phyloP scores from a whole-genome alignment of 2,329 filamentous ascomycete genomes.

The Elsinoe perseae region DNA sequence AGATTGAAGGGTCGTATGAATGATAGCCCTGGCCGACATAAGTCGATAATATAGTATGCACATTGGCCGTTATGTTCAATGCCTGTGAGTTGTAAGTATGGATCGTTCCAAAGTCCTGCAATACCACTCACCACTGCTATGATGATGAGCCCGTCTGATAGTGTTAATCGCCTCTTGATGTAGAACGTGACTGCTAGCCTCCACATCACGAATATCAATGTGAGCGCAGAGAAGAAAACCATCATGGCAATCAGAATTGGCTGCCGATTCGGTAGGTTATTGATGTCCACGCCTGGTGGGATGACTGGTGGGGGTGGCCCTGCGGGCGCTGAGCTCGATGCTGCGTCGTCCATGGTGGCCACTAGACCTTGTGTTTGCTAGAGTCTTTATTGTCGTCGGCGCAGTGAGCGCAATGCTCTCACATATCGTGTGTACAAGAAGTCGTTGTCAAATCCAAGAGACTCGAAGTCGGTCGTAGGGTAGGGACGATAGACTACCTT shows the following conservation, averaged over 20 bases:
- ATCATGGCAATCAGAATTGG: slow-evolving; percentile 1
- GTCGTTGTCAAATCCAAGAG: background rate
- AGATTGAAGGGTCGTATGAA: slow-evolving; percentile 15
- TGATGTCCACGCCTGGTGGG: slow-evolving; percentile 9
- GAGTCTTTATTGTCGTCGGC: background rate
- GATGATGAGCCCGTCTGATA: slow-evolving; percentile 17
- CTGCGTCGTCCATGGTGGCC: background rate
- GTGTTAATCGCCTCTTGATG: slow-evolving; percentile 12
- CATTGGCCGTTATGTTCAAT: slow-evolving; percentile 15
- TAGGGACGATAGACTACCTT: background rate
- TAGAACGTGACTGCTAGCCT: slow-evolving; percentile 15
- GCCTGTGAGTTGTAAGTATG: slow-evolving; percentile 6
- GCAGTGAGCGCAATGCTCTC: background rate
- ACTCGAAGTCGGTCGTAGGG: background rate
- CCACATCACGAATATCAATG: slow-evolving; percentile 15
- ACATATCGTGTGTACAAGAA: slow-evolving; percentile 9
- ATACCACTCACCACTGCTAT: slow-evolving; percentile 14
- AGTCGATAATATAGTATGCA: slow-evolving; percentile 9
- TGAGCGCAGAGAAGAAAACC: slow-evolving; percentile 15
- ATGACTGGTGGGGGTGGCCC: background rate
- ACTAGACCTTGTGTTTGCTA: background rate
- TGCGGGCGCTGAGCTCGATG: background rate
- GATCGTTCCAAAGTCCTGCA: background rate
- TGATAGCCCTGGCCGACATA: slow-evolving; percentile 18
- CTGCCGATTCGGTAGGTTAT: slow-evolving; percentile 3